A percentile compares a stretch with the other conserved stretches of the same genome.
Conservation (phyloP, 2,329 filamentous ascomycete genomes). For the Chaetomiaceae sp. region DNA sequence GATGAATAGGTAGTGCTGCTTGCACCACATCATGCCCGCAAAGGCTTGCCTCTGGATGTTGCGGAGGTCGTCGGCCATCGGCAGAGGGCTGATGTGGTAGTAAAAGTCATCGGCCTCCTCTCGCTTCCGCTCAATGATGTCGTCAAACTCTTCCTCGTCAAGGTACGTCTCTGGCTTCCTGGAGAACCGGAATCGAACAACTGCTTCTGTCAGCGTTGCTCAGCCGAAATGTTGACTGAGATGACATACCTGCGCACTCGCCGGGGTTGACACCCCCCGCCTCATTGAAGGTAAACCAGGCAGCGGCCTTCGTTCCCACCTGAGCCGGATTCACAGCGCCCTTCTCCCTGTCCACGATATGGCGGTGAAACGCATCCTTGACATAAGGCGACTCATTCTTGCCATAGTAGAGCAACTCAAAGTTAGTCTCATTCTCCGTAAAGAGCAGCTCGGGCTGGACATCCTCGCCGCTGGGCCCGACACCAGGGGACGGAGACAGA, state of each 20-base stretch:
- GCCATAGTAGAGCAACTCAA: slow-evolving; percentile 67
- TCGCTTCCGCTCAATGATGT: slow-evolving; percentile 78
- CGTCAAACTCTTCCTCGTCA: slow-evolving; percentile 89
- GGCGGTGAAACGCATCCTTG: slow-evolving; percentile 90
- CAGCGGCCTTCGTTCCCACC: slow-evolving; percentile 81
- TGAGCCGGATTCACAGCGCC: slow-evolving; percentile 74
- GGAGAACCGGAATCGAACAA: slow-evolving; percentile 87
- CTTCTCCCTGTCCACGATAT: slow-evolving; percentile 79
- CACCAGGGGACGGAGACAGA: slow-evolving; percentile 84
- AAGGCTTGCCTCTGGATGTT: slow-evolving; percentile 95
- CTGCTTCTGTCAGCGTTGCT: slow-evolving; percentile 36
- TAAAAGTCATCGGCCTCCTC: slow-evolving; percentile 97
- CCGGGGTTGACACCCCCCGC: slow-evolving; percentile 81
- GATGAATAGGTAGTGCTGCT: slow-evolving; percentile 94
- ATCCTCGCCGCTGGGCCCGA: slow-evolving; percentile 73
- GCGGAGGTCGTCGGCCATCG: slow-evolving; percentile 87
- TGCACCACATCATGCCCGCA: slow-evolving; percentile 97
- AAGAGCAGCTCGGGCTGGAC: slow-evolving; percentile 82
- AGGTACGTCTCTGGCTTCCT: slow-evolving; percentile 71
- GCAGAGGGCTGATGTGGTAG: slow-evolving; percentile 84
- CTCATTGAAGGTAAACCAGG: slow-evolving; percentile 90
- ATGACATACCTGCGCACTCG: slow-evolving; percentile 75
- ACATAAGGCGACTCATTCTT: slow-evolving; percentile 80
- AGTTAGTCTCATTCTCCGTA: slow-evolving; percentile 95
- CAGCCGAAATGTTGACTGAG: slow-evolving; percentile 38